Evolutionary conservation across 805 yeast genomes (phyloP).

Genomic region (Cyberlindnera euphorbiiphila): DNA sequence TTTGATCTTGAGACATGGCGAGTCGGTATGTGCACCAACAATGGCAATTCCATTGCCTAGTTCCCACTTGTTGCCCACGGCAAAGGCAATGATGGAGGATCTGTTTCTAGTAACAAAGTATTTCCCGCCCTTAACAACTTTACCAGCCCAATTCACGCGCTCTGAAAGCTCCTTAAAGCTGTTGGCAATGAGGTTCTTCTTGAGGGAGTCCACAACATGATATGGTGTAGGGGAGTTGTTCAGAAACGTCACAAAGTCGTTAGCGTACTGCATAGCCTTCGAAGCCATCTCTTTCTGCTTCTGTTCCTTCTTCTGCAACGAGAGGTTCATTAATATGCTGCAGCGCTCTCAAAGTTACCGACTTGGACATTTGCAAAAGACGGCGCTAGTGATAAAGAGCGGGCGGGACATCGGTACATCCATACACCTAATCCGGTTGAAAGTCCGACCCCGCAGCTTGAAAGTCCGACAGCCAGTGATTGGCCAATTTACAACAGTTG

Average conservation of each 20-base stretch:
- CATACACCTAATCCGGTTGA: too few species aligned
- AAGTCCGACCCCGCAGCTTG: too few species aligned
- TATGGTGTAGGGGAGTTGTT: slow-evolving; percentile 91
- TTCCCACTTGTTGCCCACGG: slow-evolving; percentile 65
- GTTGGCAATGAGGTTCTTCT: slow-evolving; percentile 46
- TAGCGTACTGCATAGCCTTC: slow-evolving; percentile 26
- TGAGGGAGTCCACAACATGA: slow-evolving; percentile 76
- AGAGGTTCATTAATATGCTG: slow-evolving; percentile 9
- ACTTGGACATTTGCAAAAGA: neutral
- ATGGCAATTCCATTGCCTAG: slow-evolving; percentile 83
- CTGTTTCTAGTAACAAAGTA: slow-evolving; percentile 88
- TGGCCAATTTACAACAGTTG: too few species aligned
- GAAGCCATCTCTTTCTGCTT: slow-evolving; percentile 7
- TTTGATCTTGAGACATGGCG: slow-evolving; percentile 84
- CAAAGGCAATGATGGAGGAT: slow-evolving; percentile 84
- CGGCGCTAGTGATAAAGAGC: neutral
- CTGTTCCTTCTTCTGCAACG: slow-evolving; percentile 3
- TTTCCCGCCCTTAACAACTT: slow-evolving; percentile 51
- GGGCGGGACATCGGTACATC: neutral
- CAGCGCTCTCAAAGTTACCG: neutral
- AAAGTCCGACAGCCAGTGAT: too few species aligned
- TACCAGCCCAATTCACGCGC: slow-evolving; percentile 62
- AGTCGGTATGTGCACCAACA: slow-evolving; percentile 95
- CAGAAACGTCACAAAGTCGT: slow-evolving; percentile 69
- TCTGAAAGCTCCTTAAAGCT: slow-evolving; percentile 78